Evolutionary conservation across 306 rosid genomes (phyloP), one percentile per base, ranked within the genome.

Genomic region (Pterocarpus santalinus): DNA sequence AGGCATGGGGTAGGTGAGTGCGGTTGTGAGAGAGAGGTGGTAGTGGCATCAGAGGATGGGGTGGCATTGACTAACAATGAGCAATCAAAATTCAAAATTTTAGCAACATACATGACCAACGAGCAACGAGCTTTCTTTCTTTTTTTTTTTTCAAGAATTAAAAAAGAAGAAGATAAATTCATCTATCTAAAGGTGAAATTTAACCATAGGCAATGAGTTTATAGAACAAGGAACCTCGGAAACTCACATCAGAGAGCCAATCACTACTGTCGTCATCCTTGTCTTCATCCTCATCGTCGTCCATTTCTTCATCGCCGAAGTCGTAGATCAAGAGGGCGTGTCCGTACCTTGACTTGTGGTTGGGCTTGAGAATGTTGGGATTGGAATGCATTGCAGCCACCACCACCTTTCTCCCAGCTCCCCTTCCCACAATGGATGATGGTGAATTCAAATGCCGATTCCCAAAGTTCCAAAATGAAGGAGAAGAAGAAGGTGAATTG

Each of bases 341-440:
- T 16, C 96, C 93, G 49, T 81, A 86, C 77, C 86, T 78, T 1
- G 97, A 88, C 82, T 83, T 84, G 51, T 90, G 57, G 83, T 93
- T 93, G 75, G 89, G 85, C 86, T 95, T 95, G 78, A 93, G 79
- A 84, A 95, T 82, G 17, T 49, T 89, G 1, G 93, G 89, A 84
- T 82, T 95, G 79, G 99, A 91, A 87, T 95, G 99, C 7, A 92
- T 85, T 0, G 97, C 90, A 67, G 80, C 28, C 69, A 86, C 88
- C 35, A 85, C 84, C 58, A 90, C 73, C 65, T 85, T 76, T 63
- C 3, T 65, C 8, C 69, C 43, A 22, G 76, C 43, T 36, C 73
- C 49, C 28, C 28, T 22, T 36, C 81, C 63, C 36, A 70, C 68
- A 51, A 28, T 17, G 67, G 39, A 72, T 17, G 15, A 22, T 22